phyloP scores from a whole-genome alignment of 208 protist genomes.

The Trichomonas tenax region DNA sequence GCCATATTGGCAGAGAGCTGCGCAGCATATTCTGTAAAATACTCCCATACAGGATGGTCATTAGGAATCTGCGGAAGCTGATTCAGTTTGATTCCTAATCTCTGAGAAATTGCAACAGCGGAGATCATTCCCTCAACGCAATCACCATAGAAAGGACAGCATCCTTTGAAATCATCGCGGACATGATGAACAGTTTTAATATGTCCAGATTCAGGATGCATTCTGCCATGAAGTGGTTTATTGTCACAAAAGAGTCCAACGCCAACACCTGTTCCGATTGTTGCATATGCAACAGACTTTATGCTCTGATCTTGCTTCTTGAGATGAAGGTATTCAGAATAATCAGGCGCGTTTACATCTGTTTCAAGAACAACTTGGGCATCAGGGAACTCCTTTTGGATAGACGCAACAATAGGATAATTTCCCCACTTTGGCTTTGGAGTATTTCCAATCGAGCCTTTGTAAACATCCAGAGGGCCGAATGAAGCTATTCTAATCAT shows the following conservation, averaged over 20 bases:
- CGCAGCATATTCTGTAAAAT: conserved; percentile 33
- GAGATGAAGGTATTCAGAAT: background rate
- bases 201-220: conserved; percentile 54
- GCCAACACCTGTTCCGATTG: conserved; percentile 54
- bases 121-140: conserved; percentile 52
- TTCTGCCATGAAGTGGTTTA: conserved; percentile 43
- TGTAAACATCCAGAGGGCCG: conserved; percentile 45
- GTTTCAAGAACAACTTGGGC: background rate
- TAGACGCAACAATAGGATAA: background rate
- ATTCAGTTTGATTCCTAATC: conserved; percentile 14
- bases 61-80: conserved; percentile 35
- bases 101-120: conserved; percentile 40
- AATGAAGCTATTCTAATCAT: conserved; percentile 49
- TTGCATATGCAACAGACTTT: conserved; percentile 46
- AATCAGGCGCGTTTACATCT: background rate
- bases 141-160: conserved; percentile 49
- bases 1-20: conserved; percentile 4
- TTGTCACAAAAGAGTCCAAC: conserved; percentile 45
- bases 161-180: conserved; percentile 40
- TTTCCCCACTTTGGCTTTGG: background rate
- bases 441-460: background rate
- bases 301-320: background rate
- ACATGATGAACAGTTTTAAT: background rate
- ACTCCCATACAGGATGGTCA: conserved; percentile 43
- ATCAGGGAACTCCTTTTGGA: background rate